phyloP scores from a whole-genome alignment of 2,329 filamentous ascomycete species.

The Capronia americana region DNA sequence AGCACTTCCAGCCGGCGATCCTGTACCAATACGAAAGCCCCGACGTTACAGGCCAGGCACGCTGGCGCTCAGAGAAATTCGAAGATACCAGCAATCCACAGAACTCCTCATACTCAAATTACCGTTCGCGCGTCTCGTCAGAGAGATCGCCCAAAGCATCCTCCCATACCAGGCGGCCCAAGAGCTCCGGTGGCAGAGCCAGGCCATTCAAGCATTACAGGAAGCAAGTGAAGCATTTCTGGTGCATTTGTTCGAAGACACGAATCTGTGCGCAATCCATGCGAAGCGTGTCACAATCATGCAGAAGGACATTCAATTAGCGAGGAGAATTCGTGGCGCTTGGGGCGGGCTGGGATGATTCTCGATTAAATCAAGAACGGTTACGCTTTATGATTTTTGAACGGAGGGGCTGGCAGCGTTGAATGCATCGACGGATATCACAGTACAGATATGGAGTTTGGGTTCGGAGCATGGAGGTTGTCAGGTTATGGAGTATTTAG shows the following conservation, averaged over 20 bases:
- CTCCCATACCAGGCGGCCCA: slow-evolving; percentile 65
- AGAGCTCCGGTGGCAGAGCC: slow-evolving; percentile 92
- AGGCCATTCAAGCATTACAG: slow-evolving; percentile 90
- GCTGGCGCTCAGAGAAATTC: slow-evolving; percentile 86
- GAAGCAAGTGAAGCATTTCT: slow-evolving; percentile 97
- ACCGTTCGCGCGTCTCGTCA: slow-evolving; percentile 56
- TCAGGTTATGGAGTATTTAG: neutral
- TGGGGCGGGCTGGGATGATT: slow-evolving; percentile 72
- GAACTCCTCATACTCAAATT: slow-evolving; percentile 78
- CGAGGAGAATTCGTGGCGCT: slow-evolving; percentile 76
- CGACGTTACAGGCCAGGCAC: slow-evolving; percentile 79
- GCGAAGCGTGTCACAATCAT: slow-evolving; percentile 96
- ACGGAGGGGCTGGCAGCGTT: slow-evolving; percentile 8
- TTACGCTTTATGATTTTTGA: slow-evolving; percentile 13
- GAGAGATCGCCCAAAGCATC: slow-evolving; percentile 61
- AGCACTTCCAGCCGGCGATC: slow-evolving; percentile 68
- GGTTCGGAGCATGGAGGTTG: neutral
- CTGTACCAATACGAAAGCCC: slow-evolving; percentile 66
- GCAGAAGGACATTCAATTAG: slow-evolving; percentile 97
- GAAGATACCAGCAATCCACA: slow-evolving; percentile 85
- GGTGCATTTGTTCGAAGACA: slow-evolving; percentile 94
- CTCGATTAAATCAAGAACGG: neutral
- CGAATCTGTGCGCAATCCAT: slow-evolving; percentile 94
- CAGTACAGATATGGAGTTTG: slow-evolving; percentile 13
- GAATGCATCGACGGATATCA: slow-evolving; percentile 15